These are phyloP conservation scores for Aureobasidium namibiae DNA, from an alignment of 2,329 filamentous ascomycete species.

Conservation along the genomic window DNA sequence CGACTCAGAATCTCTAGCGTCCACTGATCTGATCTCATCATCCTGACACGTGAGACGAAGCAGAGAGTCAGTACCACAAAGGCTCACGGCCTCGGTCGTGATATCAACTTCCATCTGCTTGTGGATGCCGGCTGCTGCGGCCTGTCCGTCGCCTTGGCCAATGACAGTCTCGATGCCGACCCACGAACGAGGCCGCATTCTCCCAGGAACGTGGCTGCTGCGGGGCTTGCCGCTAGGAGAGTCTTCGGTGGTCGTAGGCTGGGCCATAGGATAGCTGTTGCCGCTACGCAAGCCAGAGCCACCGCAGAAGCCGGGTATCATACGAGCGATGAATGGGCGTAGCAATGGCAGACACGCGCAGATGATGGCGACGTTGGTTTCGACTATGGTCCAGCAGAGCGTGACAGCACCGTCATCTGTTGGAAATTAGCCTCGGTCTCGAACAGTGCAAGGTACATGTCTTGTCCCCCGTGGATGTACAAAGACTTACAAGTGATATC, in stretches of 20 bases:
- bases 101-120: slow-evolving; percentile 13
- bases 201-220: not conserved
- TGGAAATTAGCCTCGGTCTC: not conserved
- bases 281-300: not conserved
- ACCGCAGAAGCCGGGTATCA: slow-evolving; percentile 7
- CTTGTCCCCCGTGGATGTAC: not conserved
- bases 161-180: slow-evolving; percentile 6
- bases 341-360: slow-evolving; percentile 23
- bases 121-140: slow-evolving; percentile 1
- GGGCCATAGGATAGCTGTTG: slow-evolving; percentile 1
- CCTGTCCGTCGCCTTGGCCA: not conserved
- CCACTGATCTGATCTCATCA: not conserved
- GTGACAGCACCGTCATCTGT: slow-evolving; percentile 11
- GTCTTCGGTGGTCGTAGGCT: not conserved
- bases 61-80: slow-evolving; percentile 7
- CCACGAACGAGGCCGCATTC: slow-evolving; percentile 6
- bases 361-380: slow-evolving; percentile 23
- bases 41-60: not conserved
- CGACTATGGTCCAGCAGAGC: slow-evolving; percentile 22
- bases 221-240: not conserved
- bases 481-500: slow-evolving; percentile 17
- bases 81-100: slow-evolving; percentile 9
- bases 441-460: not conserved
- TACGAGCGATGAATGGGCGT: slow-evolving; percentile 9
- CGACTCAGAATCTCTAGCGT: not conserved